Base-by-base conservation (phyloP, 306 rosid species). In the Medicago lupulina region DNA sequence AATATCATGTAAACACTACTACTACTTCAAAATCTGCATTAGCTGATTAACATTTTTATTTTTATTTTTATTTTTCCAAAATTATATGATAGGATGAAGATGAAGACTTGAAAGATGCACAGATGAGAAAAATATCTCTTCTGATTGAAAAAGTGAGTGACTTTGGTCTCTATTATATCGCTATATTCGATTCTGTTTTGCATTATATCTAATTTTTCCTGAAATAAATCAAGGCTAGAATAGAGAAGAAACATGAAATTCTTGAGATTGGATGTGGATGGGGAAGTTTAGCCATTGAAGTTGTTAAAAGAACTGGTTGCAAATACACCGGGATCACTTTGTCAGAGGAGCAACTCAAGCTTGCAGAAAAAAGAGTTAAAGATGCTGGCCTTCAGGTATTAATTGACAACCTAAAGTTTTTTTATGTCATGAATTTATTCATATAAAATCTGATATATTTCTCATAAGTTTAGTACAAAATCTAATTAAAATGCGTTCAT, bases 241-340 rank as follows among this genome's bases (percentile, higher is more conserved):
- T 94, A 66, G 86, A 75, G 0, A 79, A 69, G 80, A 82, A 86
- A 36, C 98, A 91, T 90, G 90, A 90, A 75, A 88, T 91, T 60
- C 91, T 94, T 47, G 98, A 94, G 75, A 88, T 94, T 15, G 97
- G 98, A 41, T 86, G 91, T 4, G 97, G 98, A 51, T 94, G 98
- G 98, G 98, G 98, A 73, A 86, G 88, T 79, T 83, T 94, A 85
- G 96, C 96, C 44, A 88, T 94, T 50, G 93, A 94, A 88, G 89
- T 90, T 23, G 95, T 87, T 62, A 86, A 85, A 63, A 83, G 36
- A 87, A 91, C 97, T 2, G 93, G 96, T 8, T 94, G 98, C 87
- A 87, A 64, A 71, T 94, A 91, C 82, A 91, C 95, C 4, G 96
- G 98, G 70, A 86, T 94, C 79, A 94, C 98, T n/a, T 76, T 91